Base-by-base conservation (phyloP, 2,329 filamentous ascomycete species). In the Tricladium varicosporioides region DNA sequence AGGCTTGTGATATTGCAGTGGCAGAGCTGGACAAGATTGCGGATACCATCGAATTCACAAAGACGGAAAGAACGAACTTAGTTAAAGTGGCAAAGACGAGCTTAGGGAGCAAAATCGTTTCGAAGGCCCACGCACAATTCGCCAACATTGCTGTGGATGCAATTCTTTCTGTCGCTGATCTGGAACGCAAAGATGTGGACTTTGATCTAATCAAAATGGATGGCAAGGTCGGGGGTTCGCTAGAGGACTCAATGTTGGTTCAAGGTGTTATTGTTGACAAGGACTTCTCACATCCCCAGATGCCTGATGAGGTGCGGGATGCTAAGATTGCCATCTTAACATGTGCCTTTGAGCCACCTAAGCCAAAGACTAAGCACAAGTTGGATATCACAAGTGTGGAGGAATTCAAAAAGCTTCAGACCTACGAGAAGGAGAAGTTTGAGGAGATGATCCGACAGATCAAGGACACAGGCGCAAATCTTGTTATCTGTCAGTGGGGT, bases 281-380 rank as follows among this genome's bases (percentile, higher is more conserved):
- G 80, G 95, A 99, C 78, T 99, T 99, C 75, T 97, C 94, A 36
- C 94, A 99, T 75, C 94, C 94, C 11, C 94, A 99, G 78, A 99
- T 99, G 94, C 94, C 94, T 10, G 90, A 89, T 51, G 92, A 97
- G 76, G 93, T 99, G 63, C 84, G 81, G 68, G 92, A 99, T 75
- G 95, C 94, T 71, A 97, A 97, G 80, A 86, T 99, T 70, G 94
- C 94, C 66, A 99, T 99, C 69, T 79, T 99, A 59, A 99, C 94
- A 51, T 99, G 94, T 74, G 92, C 94, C 3, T 99, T 99, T 72
- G 94, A 99, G 79, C 94, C 94, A 32, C 94, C 94, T 51, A 99
- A 99, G 83, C 94, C 94, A 66, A 99, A 99, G 85, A 99, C 94
- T 48, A 99, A 99, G 84, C 94, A 99, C 78, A 96, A 97, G 81